Percentiles rank a stretch among this genome's conserved stretches.
These are phyloP conservation scores for Chenopodium quinoa DNA, from an alignment of 148 eudicot genomes.

Conservation along the genomic window DNA sequence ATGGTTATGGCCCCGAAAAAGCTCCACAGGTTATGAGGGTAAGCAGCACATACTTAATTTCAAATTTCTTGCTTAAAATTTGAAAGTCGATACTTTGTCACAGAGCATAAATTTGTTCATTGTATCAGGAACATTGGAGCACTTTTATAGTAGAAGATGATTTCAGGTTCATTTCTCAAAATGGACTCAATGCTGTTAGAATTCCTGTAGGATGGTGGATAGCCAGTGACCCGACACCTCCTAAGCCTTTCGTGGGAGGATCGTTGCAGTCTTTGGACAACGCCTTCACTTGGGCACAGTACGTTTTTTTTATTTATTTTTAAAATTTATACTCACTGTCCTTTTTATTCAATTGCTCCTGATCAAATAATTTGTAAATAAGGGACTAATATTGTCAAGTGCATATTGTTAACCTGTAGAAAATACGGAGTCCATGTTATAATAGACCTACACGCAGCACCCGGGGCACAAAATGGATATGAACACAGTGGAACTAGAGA, in stretches of 20 bases:
- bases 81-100: not conserved
- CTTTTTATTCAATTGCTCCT: not conserved
- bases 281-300: slow-evolving; percentile 75
- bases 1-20: slow-evolving; percentile 55
- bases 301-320: not conserved
- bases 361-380: not conserved
- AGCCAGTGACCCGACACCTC: slow-evolving; percentile 50
- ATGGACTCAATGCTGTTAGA: slow-evolving; percentile 62
- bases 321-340: no score
- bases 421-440: slow-evolving; percentile 49
- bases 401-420: slow-evolving; percentile 25
- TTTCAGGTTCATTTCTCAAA: slow-evolving; percentile 54
- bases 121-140: slow-evolving; percentile 38
- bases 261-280: slow-evolving; percentile 57
- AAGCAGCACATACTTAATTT: not conserved
- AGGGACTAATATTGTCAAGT: not conserved
- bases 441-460: slow-evolving; percentile 66
- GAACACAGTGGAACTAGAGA: slow-evolving; percentile 57
- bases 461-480: slow-evolving; percentile 61
- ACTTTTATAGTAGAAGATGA: slow-evolving; percentile 63
- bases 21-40: slow-evolving; percentile 52
- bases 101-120: not conserved
- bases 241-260: slow-evolving; percentile 58
- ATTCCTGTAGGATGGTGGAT: slow-evolving; percentile 58
- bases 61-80: not conserved